Base-by-base conservation (phyloP, 2,329 filamentous ascomycete species). In the Penicillium brevicompactum region DNA sequence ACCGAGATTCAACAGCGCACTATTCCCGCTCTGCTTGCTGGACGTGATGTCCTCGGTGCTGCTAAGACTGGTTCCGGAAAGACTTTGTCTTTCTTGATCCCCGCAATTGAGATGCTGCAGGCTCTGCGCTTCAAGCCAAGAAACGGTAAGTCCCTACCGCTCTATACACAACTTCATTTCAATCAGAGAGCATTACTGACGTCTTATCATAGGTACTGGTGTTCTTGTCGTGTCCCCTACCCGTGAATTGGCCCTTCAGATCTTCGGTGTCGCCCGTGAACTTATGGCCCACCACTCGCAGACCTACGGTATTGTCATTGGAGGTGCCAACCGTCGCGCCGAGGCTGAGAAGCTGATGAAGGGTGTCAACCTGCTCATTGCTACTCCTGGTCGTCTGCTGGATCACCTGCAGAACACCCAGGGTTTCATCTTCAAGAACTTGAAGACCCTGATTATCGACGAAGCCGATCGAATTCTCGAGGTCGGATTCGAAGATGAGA, bases 401-500 rank as follows among this genome's bases (percentile, higher is more conserved):
- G 94, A 99, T 78, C 93, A 99, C 71, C 81, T 99, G 41, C 90
- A 94, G 74, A 96, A 93, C 72, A 97, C 94, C 0, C 88, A 89
- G 55, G 87, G 88, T 18, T 97, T 97, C 62, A 79, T 88, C 1
- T 96, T 91, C 83, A 96, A 96, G 82, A 96, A 97, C 75, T 78
- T 96, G 66, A 92, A 92, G 74, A 90, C 91, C 1, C 82, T 99
- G 34, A 85, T 99, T 63, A 97, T 97, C 64, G 94, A 99, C 67
- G 94, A 99, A 78, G 94, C 94, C 16, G 94, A 99, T 73, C 88
- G 94, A 46, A 97, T 99, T 60, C 80, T 99, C 43, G 94, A 99
- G 78, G 91, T 97, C 59, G 93, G 94, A 67, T 99, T 99, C 81
- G 94, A 99, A 75, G 94, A 97, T 70, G 94, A 99, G 78, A 96